Base-by-base conservation (phyloP, 1,284 basidiomycete genomes). In the Chalciporus piperatoides region DNA sequence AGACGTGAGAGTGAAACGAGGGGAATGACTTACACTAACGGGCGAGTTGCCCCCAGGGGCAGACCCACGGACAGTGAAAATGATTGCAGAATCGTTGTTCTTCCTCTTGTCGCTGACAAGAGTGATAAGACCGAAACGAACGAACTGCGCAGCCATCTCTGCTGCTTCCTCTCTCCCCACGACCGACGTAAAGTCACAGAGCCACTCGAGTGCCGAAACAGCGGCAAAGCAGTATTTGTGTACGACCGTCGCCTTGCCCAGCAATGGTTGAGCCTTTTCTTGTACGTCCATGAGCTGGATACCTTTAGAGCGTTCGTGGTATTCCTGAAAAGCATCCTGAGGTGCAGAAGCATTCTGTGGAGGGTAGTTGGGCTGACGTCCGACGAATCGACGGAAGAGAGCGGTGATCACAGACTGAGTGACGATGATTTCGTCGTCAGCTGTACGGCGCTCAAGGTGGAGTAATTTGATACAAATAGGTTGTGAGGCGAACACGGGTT, bases 381-480 rank as follows among this genome's bases (percentile, higher is more conserved):
- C 96, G 35, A 90, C 84, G 64, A 99, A 97, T 27, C 96, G 88
- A 51, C 92, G 85, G 77, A 97, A 99, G 55, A 99, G 81, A 57
- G 95, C 90, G 33, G 93, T 93, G 68, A 99, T 87, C 55, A 98
- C 93, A 28, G 86, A 84, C 58, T 92, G 87, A 12, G 93, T 93
- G 59, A 98, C 89, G 63, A 97, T 94, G 63, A 99, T 92, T 74
- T 99, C 97, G 73, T 99, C 97, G 70, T 99, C 97, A 37, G 82
- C 77, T 3, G 86, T 81, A 43, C 94, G 82, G 48, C 97, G 81
- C 68, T 99, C 97, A 60, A 99, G 86, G 70, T 99, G 95, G 6
- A 99, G 82, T 8, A 99, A 81, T 71, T 98, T 97, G 81, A 98
- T 92, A 73, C 93, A 97, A 63, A 99, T 97, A 28, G 96, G 93